A percentile compares a stretch with the other conserved stretches of the same genome.
Evolutionary conservation across 2,329 filamentous ascomycete genomes (phyloP).

Genomic region (Cytospora schulzeri): DNA sequence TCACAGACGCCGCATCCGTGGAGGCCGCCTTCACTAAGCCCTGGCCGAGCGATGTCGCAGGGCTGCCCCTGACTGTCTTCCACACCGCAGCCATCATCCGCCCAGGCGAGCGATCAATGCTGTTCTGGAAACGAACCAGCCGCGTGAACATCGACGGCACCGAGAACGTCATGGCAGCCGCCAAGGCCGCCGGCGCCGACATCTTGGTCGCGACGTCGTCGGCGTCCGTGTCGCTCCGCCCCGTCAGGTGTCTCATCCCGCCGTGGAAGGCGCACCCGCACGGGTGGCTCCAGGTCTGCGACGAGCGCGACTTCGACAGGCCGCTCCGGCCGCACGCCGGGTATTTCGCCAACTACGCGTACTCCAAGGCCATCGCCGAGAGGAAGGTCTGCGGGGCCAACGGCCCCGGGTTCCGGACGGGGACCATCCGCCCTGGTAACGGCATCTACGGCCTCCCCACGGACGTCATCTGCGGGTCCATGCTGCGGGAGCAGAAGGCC

Average conservation of each 20-base stretch:
- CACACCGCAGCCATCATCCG: constrained; percentile 57
- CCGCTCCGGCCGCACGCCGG: constrained; percentile 43
- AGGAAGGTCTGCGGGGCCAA: constrained; percentile 50
- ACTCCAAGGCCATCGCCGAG: constrained; percentile 55
- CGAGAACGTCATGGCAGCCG: constrained; percentile 50
- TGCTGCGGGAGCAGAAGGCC: constrained; percentile 41
- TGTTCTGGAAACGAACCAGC: constrained; percentile 48
- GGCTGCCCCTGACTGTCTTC: constrained; percentile 52
- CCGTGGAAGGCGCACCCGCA: constrained; percentile 46
- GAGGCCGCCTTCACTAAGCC: constrained; percentile 44
- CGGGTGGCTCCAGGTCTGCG: constrained; percentile 48
- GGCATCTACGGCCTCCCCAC: constrained; percentile 53
- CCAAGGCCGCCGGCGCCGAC: constrained; percentile 48
- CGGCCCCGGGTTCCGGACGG: constrained; percentile 50
- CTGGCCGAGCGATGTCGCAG: constrained; percentile 43
- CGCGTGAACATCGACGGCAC: constrained; percentile 55
- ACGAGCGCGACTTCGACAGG: constrained; percentile 46
- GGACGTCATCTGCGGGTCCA: constrained; percentile 45
- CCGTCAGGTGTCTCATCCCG: constrained; percentile 45
- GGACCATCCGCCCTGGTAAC: constrained; percentile 55
- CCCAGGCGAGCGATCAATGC: constrained; percentile 49
- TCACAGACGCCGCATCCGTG: constrained; percentile 43
- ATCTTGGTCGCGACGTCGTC: constrained; percentile 58
- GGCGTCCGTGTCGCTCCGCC: constrained; percentile 46
- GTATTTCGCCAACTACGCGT: constrained; percentile 55